Evolutionary conservation across 2,329 filamentous ascomycete genomes (phyloP).

Genomic region (Exophiala aquamarina): DNA sequence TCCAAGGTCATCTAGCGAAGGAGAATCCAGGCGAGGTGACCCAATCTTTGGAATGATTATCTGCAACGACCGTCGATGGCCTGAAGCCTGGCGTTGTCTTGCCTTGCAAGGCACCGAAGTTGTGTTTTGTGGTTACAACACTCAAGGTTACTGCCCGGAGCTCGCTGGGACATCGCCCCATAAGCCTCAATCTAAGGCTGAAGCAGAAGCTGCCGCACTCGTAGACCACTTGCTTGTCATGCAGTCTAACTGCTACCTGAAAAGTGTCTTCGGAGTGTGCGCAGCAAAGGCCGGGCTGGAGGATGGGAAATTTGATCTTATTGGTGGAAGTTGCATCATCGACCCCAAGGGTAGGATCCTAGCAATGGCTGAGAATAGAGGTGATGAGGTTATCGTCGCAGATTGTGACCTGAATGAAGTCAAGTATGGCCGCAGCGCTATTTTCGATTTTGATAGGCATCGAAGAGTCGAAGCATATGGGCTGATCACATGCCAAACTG

Average conservation of each 20-base stretch:
- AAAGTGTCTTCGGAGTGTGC: slow-evolving; percentile 52
- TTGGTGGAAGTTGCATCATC: slow-evolving; percentile 49
- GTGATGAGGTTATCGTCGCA: slow-evolving; percentile 52
- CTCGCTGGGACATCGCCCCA: slow-evolving; percentile 32
- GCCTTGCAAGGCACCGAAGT: slow-evolving; percentile 53
- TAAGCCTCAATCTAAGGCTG: slow-evolving; percentile 43
- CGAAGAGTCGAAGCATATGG: slow-evolving; percentile 31
- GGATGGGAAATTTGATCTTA: slow-evolving; percentile 47
- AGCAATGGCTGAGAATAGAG: slow-evolving; percentile 46
- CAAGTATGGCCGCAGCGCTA: slow-evolving; percentile 44
- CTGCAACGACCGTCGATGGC: slow-evolving; percentile 56
- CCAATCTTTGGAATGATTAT: slow-evolving; percentile 56
- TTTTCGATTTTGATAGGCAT: slow-evolving; percentile 28
- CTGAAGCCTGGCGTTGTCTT: slow-evolving; percentile 54
- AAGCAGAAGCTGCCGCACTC: slow-evolving; percentile 37
- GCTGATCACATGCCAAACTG: slow-evolving; percentile 27
- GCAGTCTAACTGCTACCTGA: slow-evolving; percentile 54
- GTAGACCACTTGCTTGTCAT: slow-evolving; percentile 54
- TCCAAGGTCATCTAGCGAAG: background rate
- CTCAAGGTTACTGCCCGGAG: slow-evolving; percentile 42
- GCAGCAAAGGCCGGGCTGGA: slow-evolving; percentile 52
- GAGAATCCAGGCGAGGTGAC: slow-evolving; percentile 40
- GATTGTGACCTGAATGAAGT: slow-evolving; percentile 51
- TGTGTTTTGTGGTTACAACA: slow-evolving; percentile 52
- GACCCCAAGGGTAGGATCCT: slow-evolving; percentile 50